Conservation (phyloP, 129 eudicot genomes). For the Lonicera japonica region DNA sequence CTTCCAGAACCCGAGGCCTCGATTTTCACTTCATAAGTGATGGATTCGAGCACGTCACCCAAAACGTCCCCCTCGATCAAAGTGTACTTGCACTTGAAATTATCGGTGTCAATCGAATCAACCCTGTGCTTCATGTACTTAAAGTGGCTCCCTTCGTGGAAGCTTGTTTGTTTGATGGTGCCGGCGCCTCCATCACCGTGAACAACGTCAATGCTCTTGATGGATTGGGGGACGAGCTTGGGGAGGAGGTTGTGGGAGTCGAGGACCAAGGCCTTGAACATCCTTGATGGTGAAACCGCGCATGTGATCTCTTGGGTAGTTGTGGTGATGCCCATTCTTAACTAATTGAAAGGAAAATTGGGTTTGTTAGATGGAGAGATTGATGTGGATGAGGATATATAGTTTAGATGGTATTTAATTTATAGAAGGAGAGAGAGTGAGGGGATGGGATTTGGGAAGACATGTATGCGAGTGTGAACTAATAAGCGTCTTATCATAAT, state of each 20-base stretch:
- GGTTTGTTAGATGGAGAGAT: not conserved
- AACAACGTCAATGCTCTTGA: not conserved
- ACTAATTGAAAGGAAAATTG: not conserved
- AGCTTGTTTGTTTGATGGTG: conserved; percentile 9
- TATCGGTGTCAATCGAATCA: conserved; percentile 1
- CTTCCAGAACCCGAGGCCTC: not conserved
- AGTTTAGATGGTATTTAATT: conserved; percentile 2
- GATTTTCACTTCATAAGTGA: not conserved
- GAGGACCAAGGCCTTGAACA: conserved; percentile 10
- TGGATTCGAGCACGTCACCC: not conserved
- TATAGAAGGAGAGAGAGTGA: not conserved
- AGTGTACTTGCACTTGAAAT: not conserved
- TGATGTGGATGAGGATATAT: not conserved
- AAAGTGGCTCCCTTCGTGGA: conserved; percentile 1
- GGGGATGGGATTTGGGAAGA: too few relatives aligned
- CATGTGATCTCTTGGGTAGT: conserved; percentile 1
- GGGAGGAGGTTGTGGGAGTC: conserved; percentile 7
- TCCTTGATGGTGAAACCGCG: not conserved
- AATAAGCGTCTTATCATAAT: too few relatives aligned
- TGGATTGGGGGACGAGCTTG: conserved; percentile 7
- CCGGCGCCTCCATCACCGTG: conserved; percentile 15
- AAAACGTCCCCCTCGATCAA: conserved; percentile 5
- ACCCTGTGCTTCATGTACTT: conserved; percentile 9
- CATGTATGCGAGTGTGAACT: too few relatives aligned
- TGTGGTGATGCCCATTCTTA: conserved; percentile 3